A percentile compares a stretch with the other conserved stretches of the same genome.
These are phyloP conservation scores for Bipolaris victoriae DNA, from an alignment of 2,329 filamentous ascomycete genomes.

Conservation along the genomic window DNA sequence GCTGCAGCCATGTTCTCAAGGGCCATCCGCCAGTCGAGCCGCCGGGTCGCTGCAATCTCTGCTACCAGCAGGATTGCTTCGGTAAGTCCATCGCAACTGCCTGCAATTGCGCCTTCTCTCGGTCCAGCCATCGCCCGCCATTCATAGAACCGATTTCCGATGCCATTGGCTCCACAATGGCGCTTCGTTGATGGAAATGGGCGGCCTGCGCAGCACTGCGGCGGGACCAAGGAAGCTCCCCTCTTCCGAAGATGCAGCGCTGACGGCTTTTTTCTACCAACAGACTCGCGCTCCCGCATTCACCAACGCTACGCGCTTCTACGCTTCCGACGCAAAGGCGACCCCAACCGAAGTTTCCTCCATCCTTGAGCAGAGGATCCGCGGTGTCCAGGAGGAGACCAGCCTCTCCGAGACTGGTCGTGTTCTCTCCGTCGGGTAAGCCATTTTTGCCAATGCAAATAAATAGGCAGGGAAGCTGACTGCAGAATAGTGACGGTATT, in stretches of 20 bases:
- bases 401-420: conserved; percentile 97
- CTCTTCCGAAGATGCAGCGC: conserved; percentile 46
- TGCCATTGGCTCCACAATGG: conserved; percentile 49
- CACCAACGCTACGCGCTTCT: conserved; percentile 79
- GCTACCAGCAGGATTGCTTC: conserved; percentile 87
- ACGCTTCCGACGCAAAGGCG: conserved; percentile 93
- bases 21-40: conserved; percentile 95
- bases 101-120: conserved; percentile 51
- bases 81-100: conserved; percentile 73
- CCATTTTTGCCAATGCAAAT: conserved; percentile 48
- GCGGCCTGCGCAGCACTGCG: conserved; percentile 50
- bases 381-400: conserved; percentile 96
- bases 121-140: conserved; percentile 40
- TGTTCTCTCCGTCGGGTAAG: conserved; percentile 98
- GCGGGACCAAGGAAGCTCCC: conserved; percentile 37
- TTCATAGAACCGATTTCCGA: conserved; percentile 41
- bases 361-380: conserved; percentile 98
- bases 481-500: conserved; percentile 89
- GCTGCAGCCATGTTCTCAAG: conserved; percentile 87
- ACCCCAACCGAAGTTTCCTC: conserved; percentile 97
- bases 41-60: conserved; percentile 92
- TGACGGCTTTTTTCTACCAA: conserved; percentile 56
- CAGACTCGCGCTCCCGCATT: conserved; percentile 86
- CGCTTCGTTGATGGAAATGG: conserved; percentile 40
- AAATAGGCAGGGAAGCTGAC: conserved; percentile 37